phyloP scores from a whole-genome alignment of 306 rosid genomes.

The Castanea mollissima region DNA sequence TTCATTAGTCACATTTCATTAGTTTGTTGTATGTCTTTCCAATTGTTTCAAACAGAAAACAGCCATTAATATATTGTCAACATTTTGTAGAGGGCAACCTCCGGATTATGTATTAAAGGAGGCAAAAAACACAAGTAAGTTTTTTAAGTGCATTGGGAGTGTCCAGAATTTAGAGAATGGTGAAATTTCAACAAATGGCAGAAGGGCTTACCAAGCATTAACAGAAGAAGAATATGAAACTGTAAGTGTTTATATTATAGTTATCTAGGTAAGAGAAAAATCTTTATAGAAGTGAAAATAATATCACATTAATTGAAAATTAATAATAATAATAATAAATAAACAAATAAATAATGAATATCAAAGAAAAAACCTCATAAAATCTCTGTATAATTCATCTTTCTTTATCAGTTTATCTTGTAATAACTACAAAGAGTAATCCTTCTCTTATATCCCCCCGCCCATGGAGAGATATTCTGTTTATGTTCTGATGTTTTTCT shows the following conservation, averaged over 20 bases:
- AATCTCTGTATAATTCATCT: background rate
- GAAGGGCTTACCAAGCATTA: slow-evolving; percentile 78
- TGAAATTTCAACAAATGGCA: slow-evolving; percentile 47
- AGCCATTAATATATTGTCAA: slow-evolving; percentile 17
- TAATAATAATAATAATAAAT: background rate
- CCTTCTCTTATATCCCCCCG: background rate
- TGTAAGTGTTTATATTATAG: slow-evolving; percentile 51
- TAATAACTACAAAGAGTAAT: background rate
- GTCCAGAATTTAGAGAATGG: slow-evolving; percentile 58
- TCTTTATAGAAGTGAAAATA: background rate
- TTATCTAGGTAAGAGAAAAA: background rate
- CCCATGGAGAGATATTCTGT: background rate
- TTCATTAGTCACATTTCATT: slow-evolving; percentile 5
- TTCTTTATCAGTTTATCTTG: background rate
- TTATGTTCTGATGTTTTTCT: slow-evolving; percentile 2
- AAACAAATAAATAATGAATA: too few species aligned
- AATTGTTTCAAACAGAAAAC: slow-evolving; percentile 24
- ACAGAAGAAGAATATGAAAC: slow-evolving; percentile 93
- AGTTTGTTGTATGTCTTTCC: slow-evolving; percentile 7
- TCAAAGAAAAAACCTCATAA: background rate
- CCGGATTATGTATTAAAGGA: slow-evolving; percentile 93
- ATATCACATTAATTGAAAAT: background rate
- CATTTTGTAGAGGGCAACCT: slow-evolving; percentile 80
- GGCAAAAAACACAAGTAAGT: slow-evolving; percentile 90
- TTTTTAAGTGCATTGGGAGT: slow-evolving; percentile 79